Conservation (phyloP, 306 rosid species). For the Purshia tridentata region DNA sequence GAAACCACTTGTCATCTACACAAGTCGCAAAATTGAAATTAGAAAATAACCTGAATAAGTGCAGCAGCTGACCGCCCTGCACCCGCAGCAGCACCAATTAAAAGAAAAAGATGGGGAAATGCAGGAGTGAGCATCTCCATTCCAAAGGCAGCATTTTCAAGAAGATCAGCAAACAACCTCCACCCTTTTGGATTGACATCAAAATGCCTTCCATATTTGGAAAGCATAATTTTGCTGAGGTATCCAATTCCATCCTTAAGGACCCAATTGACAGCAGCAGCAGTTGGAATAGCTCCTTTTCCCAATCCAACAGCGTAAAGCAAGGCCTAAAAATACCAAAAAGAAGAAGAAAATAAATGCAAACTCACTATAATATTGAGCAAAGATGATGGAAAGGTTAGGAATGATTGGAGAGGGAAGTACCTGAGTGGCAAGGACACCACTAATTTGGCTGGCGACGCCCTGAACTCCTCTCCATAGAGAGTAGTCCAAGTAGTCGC, state of each 20-base stretch:
- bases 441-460: conserved; percentile 83
- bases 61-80: conserved; percentile 83
- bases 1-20: neutral
- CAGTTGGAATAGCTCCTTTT: conserved; percentile 91
- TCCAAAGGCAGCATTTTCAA: conserved; percentile 91
- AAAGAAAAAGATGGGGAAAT: conserved; percentile 65
- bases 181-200: conserved; percentile 95
- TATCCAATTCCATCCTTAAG: conserved; percentile 95
- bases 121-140: conserved; percentile 90
- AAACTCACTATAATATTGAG: neutral
- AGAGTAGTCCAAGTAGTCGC: conserved; percentile 83
- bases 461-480: conserved; percentile 96
- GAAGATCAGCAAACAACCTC: conserved; percentile 92
- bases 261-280: conserved; percentile 93
- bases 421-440: conserved; percentile 86
- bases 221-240: conserved; percentile 80
- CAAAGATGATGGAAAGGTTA: neutral
- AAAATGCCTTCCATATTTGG: conserved; percentile 89
- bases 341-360: neutral
- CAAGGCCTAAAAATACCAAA: conserved; percentile 42
- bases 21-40: neutral
- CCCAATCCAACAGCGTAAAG: conserved; percentile 94
- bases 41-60: conserved; percentile 43
- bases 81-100: conserved; percentile 69
- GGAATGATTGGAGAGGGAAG: neutral